phyloP scores from a whole-genome alignment of 2,329 filamentous ascomycete genomes.

The Fusarium verrucosum region DNA sequence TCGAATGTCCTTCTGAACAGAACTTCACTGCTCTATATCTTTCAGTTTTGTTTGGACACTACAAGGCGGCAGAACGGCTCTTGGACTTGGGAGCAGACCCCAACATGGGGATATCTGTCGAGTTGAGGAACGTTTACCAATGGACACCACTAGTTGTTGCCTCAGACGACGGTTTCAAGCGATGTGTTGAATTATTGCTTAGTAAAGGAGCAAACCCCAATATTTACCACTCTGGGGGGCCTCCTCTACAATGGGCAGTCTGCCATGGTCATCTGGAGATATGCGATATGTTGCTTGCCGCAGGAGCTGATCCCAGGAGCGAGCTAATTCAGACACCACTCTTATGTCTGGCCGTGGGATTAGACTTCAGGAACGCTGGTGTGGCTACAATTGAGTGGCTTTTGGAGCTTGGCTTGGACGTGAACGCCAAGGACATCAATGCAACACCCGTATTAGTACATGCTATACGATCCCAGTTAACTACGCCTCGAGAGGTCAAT shows the following conservation, averaged over 20 bases:
- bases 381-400: not conserved
- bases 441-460: not conserved
- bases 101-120: not conserved
- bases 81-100: conserved; percentile 1
- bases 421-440: not conserved
- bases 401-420: not conserved
- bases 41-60: not conserved
- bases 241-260: not conserved
- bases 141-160: not conserved
- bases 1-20: not conserved
- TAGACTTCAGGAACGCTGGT: accelerated
- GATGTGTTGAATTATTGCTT: not conserved
- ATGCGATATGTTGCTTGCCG: not conserved
- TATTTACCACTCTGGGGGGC: not conserved
- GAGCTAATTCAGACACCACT: not conserved
- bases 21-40: not conserved
- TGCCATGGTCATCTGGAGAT: not conserved
- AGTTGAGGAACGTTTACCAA: accelerated
- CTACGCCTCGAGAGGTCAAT: too few relatives aligned
- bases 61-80: not conserved
- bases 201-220: not conserved
- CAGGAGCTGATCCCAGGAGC: not conserved
- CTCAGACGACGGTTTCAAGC: not conserved
- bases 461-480: too few relatives aligned
- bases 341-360: not conserved